Evolutionary conservation across 225 moss, liverwort and hornwort species (phyloP).

Genomic region (Marchantia polymorpha): DNA sequence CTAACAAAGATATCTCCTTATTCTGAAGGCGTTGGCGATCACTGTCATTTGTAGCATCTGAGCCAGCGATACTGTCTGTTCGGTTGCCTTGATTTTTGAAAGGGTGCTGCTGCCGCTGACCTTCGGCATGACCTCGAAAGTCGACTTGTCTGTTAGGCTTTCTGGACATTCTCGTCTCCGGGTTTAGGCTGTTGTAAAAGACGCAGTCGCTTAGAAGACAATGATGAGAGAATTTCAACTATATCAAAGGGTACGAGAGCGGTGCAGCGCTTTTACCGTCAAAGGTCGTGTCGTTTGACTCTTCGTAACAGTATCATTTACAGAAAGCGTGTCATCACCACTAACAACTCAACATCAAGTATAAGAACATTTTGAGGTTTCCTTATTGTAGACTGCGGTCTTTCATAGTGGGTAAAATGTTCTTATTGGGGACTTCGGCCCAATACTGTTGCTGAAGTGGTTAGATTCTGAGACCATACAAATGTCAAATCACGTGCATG

Average conservation of each 20-base stretch:
- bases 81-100: background rate
- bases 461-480: too few species aligned
- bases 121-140: background rate
- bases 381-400: background rate
- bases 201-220: background rate
- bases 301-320: background rate
- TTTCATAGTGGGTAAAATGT: background rate
- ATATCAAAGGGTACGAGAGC: background rate
- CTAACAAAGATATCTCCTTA: too few species aligned
- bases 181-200: background rate
- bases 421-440: too few species aligned
- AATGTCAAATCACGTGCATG: too few species aligned
- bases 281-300: conserved; percentile 20
- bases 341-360: too few species aligned
- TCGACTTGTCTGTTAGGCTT: background rate
- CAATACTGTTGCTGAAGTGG: too few species aligned
- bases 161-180: background rate
- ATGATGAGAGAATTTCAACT: background rate
- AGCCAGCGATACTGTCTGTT: background rate
- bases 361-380: too few species aligned
- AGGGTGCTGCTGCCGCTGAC: background rate
- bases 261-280: background rate
- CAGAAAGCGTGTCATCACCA: too few species aligned
- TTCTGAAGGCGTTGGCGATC: background rate
- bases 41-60: background rate